Evolutionary conservation across 306 rosid genomes (phyloP).

Genomic region (Dryas drummondii): DNA sequence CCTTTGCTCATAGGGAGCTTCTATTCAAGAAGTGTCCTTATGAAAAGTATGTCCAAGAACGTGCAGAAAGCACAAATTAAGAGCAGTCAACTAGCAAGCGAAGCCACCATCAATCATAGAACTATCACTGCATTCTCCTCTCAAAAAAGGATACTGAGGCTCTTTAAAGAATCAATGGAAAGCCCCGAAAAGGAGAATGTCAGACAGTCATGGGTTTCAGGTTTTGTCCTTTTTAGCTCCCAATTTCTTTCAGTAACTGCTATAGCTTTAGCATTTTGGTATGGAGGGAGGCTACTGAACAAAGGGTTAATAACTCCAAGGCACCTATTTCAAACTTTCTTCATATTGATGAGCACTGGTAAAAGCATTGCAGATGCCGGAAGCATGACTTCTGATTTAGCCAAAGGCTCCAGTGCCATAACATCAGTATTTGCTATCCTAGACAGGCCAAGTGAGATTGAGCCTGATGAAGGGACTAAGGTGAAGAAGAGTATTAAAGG

Average conservation of each 20-base stretch:
- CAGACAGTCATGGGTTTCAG: conserved; percentile 77
- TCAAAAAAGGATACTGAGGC: conserved; percentile 51
- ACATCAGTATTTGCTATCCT: conserved; percentile 57
- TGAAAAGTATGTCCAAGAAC: conserved; percentile 63
- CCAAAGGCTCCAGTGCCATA: conserved; percentile 66
- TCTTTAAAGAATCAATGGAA: conserved; percentile 51
- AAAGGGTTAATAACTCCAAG: conserved; percentile 34
- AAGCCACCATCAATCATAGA: conserved; percentile 67
- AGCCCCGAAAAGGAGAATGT: conserved; percentile 58
- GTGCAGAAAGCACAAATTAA: conserved; percentile 59
- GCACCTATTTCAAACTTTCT: conserved; percentile 60
- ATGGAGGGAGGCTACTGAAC: conserved; percentile 66
- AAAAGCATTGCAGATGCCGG: conserved; percentile 76
- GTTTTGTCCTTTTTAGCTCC: conserved; percentile 51
- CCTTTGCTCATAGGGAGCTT: conserved; percentile 68
- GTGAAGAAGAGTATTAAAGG: conserved; percentile 26
- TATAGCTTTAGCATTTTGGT: conserved; percentile 68
- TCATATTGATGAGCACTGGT: conserved; percentile 69
- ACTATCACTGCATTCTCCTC: conserved; percentile 81
- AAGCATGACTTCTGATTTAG: conserved; percentile 73
- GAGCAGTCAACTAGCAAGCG: conserved; percentile 74
- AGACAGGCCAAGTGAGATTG: conserved; percentile 55
- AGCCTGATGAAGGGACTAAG: no score
- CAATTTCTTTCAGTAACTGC: conserved; percentile 56
- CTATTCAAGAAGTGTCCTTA: conserved; percentile 54